Percentiles rank a stretch among this genome's conserved stretches.
These are phyloP conservation scores for Malus fusca DNA, from an alignment of 306 rosid genomes.

Conservation along the genomic window DNA sequence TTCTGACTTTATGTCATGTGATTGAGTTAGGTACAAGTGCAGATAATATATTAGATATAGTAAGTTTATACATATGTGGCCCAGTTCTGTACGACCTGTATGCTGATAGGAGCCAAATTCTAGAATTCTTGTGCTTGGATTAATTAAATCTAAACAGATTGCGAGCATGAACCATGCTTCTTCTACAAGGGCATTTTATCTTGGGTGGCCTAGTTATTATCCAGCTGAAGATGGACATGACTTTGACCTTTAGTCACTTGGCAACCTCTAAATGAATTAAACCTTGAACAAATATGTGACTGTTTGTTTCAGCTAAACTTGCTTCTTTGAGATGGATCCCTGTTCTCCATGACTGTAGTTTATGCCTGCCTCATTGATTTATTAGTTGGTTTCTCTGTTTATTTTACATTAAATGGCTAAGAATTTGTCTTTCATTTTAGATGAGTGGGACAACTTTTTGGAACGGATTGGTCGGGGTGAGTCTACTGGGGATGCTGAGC, in stretches of 20 bases:
- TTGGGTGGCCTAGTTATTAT: background rate
- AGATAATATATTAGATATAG: background rate
- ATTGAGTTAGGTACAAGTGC: background rate
- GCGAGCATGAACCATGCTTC: background rate
- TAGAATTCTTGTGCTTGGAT: background rate
- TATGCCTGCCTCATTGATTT: background rate
- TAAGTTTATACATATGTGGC: background rate
- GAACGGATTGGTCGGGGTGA: slow-evolving; percentile 77
- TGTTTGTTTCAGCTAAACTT: background rate
- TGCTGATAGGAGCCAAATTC: background rate
- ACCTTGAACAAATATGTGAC: background rate
- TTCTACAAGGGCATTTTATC: background rate
- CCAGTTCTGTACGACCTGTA: background rate
- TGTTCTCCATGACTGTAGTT: background rate
- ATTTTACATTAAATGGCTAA: background rate
- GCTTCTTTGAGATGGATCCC: background rate
- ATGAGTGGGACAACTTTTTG: slow-evolving; percentile 91
- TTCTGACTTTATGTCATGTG: background rate
- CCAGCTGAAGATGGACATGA: background rate
- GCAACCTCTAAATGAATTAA: background rate
- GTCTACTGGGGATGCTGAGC: slow-evolving; percentile 66
- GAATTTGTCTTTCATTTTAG: slow-evolving; percentile 30
- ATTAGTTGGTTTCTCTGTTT: background rate
- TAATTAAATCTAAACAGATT: background rate
- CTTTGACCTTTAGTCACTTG: background rate